These are phyloP conservation scores for Hypoxylon sp. DNA, from an alignment of 2,329 filamentous ascomycete species.

Conservation along the genomic window DNA sequence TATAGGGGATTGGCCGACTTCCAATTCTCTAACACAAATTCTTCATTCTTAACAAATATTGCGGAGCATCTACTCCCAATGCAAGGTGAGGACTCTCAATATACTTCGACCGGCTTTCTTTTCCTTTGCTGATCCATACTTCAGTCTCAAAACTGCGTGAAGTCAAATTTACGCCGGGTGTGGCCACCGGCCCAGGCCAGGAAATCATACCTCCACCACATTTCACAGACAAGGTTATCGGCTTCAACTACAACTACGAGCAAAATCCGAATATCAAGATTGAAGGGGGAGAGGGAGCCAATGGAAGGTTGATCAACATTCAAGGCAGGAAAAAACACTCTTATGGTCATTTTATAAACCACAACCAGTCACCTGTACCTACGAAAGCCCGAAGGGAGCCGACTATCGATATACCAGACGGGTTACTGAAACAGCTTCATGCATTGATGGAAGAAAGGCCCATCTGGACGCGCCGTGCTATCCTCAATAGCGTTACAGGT, in stretches of 20 bases:
- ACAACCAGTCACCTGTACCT: conserved; percentile 71
- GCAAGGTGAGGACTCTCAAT: conserved; percentile 64
- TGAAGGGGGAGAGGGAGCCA: conserved; percentile 67
- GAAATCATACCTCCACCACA: conserved; percentile 83
- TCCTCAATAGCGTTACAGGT: conserved; percentile 76
- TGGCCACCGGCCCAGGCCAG: conserved; percentile 68
- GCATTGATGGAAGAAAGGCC: conserved; percentile 78
- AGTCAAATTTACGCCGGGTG: conserved; percentile 75
- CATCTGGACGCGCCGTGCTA: conserved; percentile 85
- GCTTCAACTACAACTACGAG: conserved; percentile 83
- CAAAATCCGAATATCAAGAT: conserved; percentile 84
- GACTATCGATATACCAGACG: conserved; percentile 70
- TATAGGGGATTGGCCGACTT: conserved; percentile 90
- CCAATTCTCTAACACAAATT: conserved; percentile 78
- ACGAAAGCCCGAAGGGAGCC: conserved; percentile 71
- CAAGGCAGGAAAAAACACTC: conserved; percentile 67
- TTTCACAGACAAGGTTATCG: conserved; percentile 79
- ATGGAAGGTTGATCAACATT: conserved; percentile 66
- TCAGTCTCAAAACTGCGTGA: conserved; percentile 64
- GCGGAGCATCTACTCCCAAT: conserved; percentile 77
- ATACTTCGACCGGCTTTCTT: conserved; percentile 2
- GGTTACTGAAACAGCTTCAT: conserved; percentile 73
- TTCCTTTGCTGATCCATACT: conserved; percentile 35
- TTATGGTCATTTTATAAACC: conserved; percentile 68
- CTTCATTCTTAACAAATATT: conserved; percentile 77